Evolutionary conservation across 345 rosid species (phyloP).

Genomic region (Odontarrhena argentea): DNA sequence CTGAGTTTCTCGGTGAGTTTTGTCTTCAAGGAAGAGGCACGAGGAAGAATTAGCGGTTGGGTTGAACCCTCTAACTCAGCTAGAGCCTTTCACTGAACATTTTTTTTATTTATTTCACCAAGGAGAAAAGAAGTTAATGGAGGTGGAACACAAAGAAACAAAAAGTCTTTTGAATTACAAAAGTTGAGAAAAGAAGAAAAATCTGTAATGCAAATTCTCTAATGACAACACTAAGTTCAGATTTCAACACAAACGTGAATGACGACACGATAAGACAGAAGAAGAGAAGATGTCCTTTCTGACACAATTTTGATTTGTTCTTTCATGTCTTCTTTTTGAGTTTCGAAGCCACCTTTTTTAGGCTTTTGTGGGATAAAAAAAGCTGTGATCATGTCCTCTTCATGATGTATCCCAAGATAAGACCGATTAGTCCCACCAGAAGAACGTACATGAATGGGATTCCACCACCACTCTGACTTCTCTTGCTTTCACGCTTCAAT

Average conservation of each 20-base stretch:
- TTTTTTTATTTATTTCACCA: neutral
- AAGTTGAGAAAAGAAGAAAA: neutral
- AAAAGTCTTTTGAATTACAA: neutral
- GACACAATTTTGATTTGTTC: constrained; percentile 32
- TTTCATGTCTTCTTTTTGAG: constrained; percentile 22
- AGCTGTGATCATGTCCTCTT: constrained; percentile 53
- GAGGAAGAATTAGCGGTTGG: constrained; percentile 12
- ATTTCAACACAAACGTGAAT: constrained; percentile 24
- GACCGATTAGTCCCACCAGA: constrained; percentile 67
- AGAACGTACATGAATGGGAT: constrained; percentile 53
- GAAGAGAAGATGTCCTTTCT: constrained; percentile 34
- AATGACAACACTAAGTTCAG: constrained; percentile 6
- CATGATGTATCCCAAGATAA: constrained; percentile 74
- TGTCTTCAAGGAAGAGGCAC: neutral
- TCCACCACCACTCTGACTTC: constrained; percentile 44
- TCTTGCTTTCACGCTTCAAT: constrained; percentile 52
- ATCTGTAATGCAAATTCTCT: constrained; percentile 25
- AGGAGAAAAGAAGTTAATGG: neutral
- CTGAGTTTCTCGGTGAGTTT: constrained; percentile 20
- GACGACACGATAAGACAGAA: constrained; percentile 31
- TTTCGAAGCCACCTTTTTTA: constrained; percentile 9
- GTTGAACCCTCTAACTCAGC: neutral
- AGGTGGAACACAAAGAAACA: constrained; percentile 25
- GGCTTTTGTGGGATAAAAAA: constrained; percentile 9
- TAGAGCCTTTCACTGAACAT: constrained; percentile 12